Evolutionary conservation across 257 asterid species (phyloP).

Genomic region (Fraxinus anomala): DNA sequence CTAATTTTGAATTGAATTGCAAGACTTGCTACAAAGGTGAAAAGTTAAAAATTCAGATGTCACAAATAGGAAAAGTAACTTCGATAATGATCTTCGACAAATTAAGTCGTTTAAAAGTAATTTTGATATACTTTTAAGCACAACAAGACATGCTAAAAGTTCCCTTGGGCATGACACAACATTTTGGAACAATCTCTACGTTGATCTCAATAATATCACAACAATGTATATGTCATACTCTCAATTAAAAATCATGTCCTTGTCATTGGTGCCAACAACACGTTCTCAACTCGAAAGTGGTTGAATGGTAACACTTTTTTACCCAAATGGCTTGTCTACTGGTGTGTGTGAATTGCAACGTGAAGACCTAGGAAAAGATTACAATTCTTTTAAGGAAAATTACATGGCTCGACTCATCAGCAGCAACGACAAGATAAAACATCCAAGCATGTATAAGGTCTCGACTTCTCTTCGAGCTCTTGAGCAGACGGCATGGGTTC

Average conservation of each 20-base stretch:
- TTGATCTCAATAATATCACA: not conserved
- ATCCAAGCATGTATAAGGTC: slow-evolving; percentile 77
- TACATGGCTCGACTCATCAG: slow-evolving; percentile 24
- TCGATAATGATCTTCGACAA: not conserved
- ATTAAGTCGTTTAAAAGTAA: too few species aligned
- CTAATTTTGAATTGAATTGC: too few species aligned
- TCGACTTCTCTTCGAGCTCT: slow-evolving; percentile 71
- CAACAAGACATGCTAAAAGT: not conserved
- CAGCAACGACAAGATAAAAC: slow-evolving; percentile 80
- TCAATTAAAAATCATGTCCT: not conserved
- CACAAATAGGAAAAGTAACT: not conserved
- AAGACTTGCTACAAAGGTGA: too few species aligned
- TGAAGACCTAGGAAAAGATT: not conserved
- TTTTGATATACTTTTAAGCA: not conserved
- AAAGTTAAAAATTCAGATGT: not conserved
- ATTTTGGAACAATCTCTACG: not conserved
- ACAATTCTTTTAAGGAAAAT: not conserved
- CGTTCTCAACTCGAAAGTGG: not conserved
- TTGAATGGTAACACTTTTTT: not conserved
- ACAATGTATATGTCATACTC: not conserved
- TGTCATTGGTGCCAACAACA: not conserved
- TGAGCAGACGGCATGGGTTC: slow-evolving; percentile 68
- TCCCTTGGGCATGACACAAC: not conserved
- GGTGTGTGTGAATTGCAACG: not conserved
- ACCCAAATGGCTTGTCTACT: not conserved